Evolutionary conservation across 192 early-diverging fungal species (phyloP).

Genomic region (Coemansia sp.): DNA sequence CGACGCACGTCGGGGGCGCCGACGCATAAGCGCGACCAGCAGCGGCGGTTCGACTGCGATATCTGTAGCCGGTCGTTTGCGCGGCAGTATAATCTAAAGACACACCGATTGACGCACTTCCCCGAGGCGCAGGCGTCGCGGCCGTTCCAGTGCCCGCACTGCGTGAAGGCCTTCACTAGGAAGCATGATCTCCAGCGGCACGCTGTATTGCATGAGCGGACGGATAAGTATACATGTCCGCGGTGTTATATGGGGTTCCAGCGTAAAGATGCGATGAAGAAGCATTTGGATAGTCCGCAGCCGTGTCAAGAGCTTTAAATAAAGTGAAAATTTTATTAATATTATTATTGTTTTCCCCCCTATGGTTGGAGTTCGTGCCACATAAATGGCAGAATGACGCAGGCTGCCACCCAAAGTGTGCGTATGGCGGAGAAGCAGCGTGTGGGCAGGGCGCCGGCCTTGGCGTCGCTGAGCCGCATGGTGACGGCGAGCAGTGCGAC

Average conservation of each 20-base stretch:
- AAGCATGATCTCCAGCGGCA: conserved; percentile 81
- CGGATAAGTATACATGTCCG: conserved; percentile 53
- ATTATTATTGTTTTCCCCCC: background rate
- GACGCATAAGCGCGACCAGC: conserved; percentile 47
- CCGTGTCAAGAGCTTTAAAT: conserved; percentile 11
- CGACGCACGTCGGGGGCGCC: conserved; percentile 16
- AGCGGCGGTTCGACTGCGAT: conserved; percentile 59
- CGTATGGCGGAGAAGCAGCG: conserved; percentile 33
- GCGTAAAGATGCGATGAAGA: conserved; percentile 55
- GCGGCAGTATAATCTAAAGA: conserved; percentile 80
- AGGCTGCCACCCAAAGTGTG: conserved; percentile 60
- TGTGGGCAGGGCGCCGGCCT: conserved; percentile 12
- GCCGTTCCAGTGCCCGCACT: conserved; percentile 64
- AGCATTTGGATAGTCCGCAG: conserved; percentile 20
- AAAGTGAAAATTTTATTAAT: background rate
- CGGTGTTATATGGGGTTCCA: conserved; percentile 53
- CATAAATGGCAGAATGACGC: conserved; percentile 56
- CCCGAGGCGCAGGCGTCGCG: conserved; percentile 51
- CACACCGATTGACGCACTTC: conserved; percentile 75
- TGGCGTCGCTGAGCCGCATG: conserved; percentile 21
- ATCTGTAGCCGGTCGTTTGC: conserved; percentile 74
- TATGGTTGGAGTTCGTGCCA: conserved; percentile 50
- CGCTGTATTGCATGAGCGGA: conserved; percentile 57
- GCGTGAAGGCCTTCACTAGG: conserved; percentile 70
- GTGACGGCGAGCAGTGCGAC: conserved; percentile 68